Evolutionary conservation across 768 basidiomycete genomes (phyloP).

Genomic region (Collybia nuda): DNA sequence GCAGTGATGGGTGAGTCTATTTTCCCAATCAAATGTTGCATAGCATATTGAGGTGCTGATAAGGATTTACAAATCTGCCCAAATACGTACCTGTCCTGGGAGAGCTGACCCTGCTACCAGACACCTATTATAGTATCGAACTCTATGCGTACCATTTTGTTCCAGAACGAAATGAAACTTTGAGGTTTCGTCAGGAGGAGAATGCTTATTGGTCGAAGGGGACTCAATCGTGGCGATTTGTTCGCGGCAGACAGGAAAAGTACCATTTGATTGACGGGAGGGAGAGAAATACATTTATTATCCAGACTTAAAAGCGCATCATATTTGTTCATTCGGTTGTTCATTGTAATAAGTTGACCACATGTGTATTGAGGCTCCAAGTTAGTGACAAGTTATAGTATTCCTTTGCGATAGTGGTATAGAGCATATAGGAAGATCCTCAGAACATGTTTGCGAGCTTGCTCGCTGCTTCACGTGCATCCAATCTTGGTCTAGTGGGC

Average conservation of each 20-base stretch:
- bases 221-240: constrained; percentile 44
- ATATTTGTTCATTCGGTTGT: no score
- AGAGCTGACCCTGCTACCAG: constrained; percentile 43
- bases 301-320: constrained; percentile 10
- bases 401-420: no score
- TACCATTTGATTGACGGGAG: constrained; percentile 39
- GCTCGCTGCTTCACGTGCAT: constrained; percentile 84
- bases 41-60: neutral
- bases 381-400: no score
- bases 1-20: constrained; percentile 41
- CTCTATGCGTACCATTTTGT: constrained; percentile 49
- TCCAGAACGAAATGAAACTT: constrained; percentile 45
- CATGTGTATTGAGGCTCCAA: no score
- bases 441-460: constrained; percentile 91
- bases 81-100: constrained; percentile 46
- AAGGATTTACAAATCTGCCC: constrained; percentile 45
- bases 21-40: neutral
- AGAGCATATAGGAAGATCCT: neutral
- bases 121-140: constrained; percentile 56
- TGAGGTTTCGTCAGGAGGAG: constrained; percentile 45
- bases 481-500: constrained; percentile 71
- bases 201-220: constrained; percentile 40
- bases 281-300: constrained; percentile 15
- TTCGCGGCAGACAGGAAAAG: constrained; percentile 47
- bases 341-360: no score